Percentiles rank a stretch among this genome's conserved stretches.
phyloP scores from a whole-genome alignment of 192 early-diverging fungal species.

The Thoreauomyces humboldtii region DNA sequence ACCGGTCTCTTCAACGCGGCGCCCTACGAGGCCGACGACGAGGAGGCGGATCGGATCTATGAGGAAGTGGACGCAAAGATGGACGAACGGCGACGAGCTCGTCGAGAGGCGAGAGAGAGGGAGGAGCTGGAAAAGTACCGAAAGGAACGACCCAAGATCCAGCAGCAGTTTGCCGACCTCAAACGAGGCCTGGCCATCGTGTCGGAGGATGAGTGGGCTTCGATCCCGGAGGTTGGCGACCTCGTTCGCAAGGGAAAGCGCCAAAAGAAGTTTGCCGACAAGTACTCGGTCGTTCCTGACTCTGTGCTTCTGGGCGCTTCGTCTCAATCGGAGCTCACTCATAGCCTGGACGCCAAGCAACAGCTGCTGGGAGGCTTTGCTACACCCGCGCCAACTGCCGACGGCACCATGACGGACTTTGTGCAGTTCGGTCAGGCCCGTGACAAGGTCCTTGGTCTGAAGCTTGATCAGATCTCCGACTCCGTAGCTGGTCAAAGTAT shows the following conservation, averaged over 20 bases:
- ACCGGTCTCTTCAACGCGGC: constrained; percentile 80
- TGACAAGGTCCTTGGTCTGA: constrained; percentile 85
- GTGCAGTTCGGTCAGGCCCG: constrained; percentile 89
- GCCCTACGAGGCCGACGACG: constrained; percentile 94
- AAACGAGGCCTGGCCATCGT: constrained; percentile 79
- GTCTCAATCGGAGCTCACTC: constrained; percentile 48
- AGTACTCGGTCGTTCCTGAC: constrained; percentile 55
- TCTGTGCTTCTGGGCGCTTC: constrained; percentile 65
- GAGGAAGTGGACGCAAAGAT: constrained; percentile 84
- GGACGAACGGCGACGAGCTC: constrained; percentile 76
- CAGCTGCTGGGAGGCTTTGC: constrained; percentile 59
- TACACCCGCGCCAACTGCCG: constrained; percentile 43
- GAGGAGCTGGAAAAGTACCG: constrained; percentile 65
- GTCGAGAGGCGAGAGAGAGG: constrained; percentile 73
- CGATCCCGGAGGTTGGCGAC: constrained; percentile 80
- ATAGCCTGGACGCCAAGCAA: constrained; percentile 62
- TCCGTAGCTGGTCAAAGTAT: constrained; percentile 81
- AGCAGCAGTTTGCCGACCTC: constrained; percentile 85
- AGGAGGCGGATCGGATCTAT: constrained; percentile 94
- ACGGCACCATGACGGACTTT: constrained; percentile 80
- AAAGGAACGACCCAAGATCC: constrained; percentile 75
- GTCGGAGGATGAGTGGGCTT: constrained; percentile 84
- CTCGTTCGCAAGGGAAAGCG: constrained; percentile 72
- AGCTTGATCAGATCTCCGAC: constrained; percentile 89
- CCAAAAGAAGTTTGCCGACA: constrained; percentile 45